Evolutionary conservation across 2,329 filamentous ascomycete genomes (phyloP).

Genomic region (Coniochaeta sp.): DNA sequence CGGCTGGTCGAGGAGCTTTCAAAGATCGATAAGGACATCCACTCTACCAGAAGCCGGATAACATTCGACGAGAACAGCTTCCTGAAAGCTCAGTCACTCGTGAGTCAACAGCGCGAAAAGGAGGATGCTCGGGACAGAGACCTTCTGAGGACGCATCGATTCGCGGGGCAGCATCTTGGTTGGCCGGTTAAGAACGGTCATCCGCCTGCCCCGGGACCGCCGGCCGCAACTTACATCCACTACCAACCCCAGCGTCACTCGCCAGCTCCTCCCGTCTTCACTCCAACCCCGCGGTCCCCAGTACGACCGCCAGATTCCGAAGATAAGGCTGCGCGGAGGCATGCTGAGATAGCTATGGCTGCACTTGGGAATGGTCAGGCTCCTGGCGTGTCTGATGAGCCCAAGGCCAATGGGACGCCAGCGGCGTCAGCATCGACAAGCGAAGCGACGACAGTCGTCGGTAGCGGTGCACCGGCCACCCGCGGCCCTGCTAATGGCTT

Average conservation of each 20-base stretch:
- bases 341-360: background rate
- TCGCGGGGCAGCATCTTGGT: background rate
- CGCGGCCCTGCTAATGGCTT: background rate
- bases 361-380: background rate
- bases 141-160: background rate
- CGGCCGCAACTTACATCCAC: background rate
- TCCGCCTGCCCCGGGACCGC: background rate
- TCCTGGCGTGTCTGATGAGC: background rate
- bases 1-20: constrained; percentile 28
- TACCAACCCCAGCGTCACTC: background rate
- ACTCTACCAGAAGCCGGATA: background rate
- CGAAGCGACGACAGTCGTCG: background rate
- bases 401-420: background rate
- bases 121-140: background rate
- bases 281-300: background rate
- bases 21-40: constrained; percentile 12
- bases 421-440: background rate
- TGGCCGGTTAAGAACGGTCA: background rate
- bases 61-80: background rate
- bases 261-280: background rate
- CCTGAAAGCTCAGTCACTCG: constrained; percentile 5
- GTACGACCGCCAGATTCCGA: background rate
- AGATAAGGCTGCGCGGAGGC: background rate
- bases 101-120: constrained; percentile 1
- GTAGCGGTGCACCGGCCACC: background rate